A percentile compares a stretch with the other conserved stretches of the same genome.
Conservation (phyloP, 495 filamentous ascomycete species). For the Mycothermus thermophilus region DNA sequence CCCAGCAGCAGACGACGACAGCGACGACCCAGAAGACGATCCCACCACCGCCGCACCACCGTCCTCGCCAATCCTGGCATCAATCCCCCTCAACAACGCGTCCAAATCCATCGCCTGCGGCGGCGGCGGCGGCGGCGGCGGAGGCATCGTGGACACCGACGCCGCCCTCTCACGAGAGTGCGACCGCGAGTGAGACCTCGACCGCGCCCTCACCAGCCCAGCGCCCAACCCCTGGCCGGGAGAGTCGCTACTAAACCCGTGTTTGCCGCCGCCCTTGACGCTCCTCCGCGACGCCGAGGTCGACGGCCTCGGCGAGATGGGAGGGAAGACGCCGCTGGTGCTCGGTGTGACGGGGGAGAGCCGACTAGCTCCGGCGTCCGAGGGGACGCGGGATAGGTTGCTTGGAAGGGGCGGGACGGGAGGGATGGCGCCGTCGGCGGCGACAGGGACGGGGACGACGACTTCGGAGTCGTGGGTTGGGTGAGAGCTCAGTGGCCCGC, state of each 20-base stretch:
- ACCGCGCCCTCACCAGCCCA: conserved; percentile 9
- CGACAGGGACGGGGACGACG: neutral
- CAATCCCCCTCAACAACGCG: conserved; percentile 33
- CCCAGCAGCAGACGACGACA: no score
- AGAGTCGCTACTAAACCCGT: conserved; percentile 7
- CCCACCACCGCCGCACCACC: neutral
- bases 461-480: conserved; percentile 18
- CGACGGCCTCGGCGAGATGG: conserved; percentile 16
- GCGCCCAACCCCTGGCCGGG: no score
- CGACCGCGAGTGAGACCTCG: conserved; percentile 16
- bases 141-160: conserved; percentile 16
- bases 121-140: conserved; percentile 12
- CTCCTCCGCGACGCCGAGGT: conserved; percentile 21
- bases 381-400: conserved; percentile 5
- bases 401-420: conserved; percentile 31
- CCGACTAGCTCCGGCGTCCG: no score
- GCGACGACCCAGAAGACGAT: no score
- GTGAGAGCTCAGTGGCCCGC: conserved; percentile 36
- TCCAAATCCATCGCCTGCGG: conserved; percentile 29
- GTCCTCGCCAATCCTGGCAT: conserved; percentile 15
- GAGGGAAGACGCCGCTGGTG: no score
- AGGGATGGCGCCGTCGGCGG: conserved; percentile 17
- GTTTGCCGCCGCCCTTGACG: conserved; percentile 26
- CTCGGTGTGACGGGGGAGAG: no score
- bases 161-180: neutral